These are phyloP conservation scores for Boeremia exigua DNA, from an alignment of 2,329 filamentous ascomycete species.

Conservation along the genomic window DNA sequence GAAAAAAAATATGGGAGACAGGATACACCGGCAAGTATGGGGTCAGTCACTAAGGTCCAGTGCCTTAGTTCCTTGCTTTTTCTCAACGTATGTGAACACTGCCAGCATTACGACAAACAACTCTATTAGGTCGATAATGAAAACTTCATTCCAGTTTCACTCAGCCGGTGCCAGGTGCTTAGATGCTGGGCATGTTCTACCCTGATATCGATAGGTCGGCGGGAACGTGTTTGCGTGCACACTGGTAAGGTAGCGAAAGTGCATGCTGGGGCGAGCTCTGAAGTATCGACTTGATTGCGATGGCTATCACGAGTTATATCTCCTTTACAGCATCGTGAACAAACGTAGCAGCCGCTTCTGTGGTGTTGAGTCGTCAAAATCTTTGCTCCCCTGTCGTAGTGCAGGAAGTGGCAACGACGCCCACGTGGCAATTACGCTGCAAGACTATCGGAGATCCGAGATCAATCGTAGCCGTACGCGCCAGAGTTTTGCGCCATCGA, in stretches of 20 bases:
- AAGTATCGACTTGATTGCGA: no score
- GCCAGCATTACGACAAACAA: slow-evolving; percentile 8
- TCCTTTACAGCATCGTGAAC: slow-evolving; percentile 2
- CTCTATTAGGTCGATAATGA: slow-evolving; percentile 9
- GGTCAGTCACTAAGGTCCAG: neutral
- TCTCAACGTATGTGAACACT: slow-evolving; percentile 11
- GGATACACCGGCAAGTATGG: slow-evolving; percentile 9
- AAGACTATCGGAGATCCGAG: neutral
- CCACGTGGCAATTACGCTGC: slow-evolving; percentile 2
- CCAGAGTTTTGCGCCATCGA: neutral
- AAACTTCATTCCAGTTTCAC: slow-evolving; percentile 7
- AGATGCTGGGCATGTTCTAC: no score
- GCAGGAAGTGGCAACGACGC: slow-evolving; percentile 4
- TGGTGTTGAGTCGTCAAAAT: slow-evolving; percentile 10
- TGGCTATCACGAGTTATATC: neutral
- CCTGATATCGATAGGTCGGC: no score
- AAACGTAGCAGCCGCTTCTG: neutral
- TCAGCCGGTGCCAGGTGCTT: no score
- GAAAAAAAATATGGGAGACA: slow-evolving; percentile 5
- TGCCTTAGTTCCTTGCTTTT: slow-evolving; percentile 6
- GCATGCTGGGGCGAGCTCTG: no score
- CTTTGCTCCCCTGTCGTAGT: slow-evolving; percentile 7
- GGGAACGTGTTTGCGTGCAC: no score
- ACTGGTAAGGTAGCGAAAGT: no score
- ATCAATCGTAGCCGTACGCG: neutral